These are phyloP conservation scores for Penicillium sumatraense DNA, from an alignment of 2,329 filamentous ascomycete species.

Conservation along the genomic window DNA sequence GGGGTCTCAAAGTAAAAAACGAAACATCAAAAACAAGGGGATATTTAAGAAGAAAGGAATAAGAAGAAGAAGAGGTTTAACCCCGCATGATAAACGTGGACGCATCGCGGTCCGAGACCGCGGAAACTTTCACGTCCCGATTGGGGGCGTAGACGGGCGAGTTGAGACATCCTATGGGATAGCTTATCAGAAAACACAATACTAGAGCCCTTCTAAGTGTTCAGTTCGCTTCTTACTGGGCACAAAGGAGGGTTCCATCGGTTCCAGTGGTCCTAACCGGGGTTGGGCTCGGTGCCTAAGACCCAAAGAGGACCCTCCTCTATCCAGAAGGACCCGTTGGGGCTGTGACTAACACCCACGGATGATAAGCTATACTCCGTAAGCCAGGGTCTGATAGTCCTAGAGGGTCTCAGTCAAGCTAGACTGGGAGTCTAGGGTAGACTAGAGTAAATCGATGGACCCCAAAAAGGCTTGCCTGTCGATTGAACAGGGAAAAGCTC, in stretches of 20 bases:
- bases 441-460: neutral
- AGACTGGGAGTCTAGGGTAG: neutral
- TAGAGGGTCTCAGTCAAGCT: neutral
- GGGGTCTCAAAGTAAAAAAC: neutral
- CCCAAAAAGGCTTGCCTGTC: neutral
- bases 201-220: too few relatives aligned
- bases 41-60: conserved; percentile 6
- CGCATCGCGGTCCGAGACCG: conserved; percentile 30
- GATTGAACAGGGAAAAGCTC: neutral
- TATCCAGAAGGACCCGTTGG: too few relatives aligned
- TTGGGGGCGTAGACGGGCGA: neutral
- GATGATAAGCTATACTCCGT: conserved; percentile 4
- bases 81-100: conserved; percentile 25
- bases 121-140: conserved; percentile 11
- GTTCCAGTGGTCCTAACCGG: neutral
- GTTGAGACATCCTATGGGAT: neutral
- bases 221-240: too few relatives aligned
- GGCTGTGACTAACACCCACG: neutral
- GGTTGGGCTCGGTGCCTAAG: neutral
- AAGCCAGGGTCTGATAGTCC: neutral
- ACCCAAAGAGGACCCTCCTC: too few relatives aligned
- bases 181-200: conserved; percentile 5
- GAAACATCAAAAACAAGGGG: neutral
- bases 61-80: conserved; percentile 6
- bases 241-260: neutral